These are phyloP conservation scores for Euphorbia celastroides DNA, from an alignment of 441 rosid genomes.

Conservation along the genomic window DNA sequence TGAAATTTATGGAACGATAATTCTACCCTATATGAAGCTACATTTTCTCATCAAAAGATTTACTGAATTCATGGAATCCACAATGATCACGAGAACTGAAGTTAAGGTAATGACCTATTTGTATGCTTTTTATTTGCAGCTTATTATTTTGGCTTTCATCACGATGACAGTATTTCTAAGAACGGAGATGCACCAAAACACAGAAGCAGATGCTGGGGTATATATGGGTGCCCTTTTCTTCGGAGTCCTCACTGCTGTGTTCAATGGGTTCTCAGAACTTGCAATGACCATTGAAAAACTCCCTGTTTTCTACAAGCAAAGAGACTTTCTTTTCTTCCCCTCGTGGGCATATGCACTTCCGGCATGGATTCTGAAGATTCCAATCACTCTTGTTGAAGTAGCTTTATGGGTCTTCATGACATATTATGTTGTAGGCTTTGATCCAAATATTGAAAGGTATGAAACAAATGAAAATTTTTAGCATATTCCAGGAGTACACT, in stretches of 20 bases:
- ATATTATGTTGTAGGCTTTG: constrained; percentile 65
- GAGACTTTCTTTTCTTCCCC: constrained; percentile 65
- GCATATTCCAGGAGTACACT: not conserved
- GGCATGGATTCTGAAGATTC: constrained; percentile 65
- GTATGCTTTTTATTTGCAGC: constrained; percentile 24
- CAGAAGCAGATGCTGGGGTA: constrained; percentile 39
- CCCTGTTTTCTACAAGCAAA: constrained; percentile 72
- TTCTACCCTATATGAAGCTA: constrained; percentile 2
- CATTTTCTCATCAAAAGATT: not conserved
- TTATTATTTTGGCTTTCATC: constrained; percentile 33
- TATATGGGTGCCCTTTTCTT: constrained; percentile 61
- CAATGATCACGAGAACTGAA: not conserved
- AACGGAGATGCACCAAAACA: constrained; percentile 46
- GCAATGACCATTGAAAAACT: constrained; percentile 61
- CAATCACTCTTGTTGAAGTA: constrained; percentile 47
- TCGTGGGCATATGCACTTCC: constrained; percentile 68
- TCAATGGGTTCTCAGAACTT: constrained; percentile 63
- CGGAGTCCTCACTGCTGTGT: constrained; percentile 40
- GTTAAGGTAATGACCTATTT: not conserved
- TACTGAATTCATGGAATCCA: not conserved
- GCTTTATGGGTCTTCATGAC: constrained; percentile 48
- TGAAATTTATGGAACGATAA: not conserved
- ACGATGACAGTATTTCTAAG: constrained; percentile 55
- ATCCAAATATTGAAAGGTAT: constrained; percentile 56
- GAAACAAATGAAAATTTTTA: not conserved